Evolutionary conservation across 306 rosid genomes (phyloP).

Genomic region (Vigna mungo): DNA sequence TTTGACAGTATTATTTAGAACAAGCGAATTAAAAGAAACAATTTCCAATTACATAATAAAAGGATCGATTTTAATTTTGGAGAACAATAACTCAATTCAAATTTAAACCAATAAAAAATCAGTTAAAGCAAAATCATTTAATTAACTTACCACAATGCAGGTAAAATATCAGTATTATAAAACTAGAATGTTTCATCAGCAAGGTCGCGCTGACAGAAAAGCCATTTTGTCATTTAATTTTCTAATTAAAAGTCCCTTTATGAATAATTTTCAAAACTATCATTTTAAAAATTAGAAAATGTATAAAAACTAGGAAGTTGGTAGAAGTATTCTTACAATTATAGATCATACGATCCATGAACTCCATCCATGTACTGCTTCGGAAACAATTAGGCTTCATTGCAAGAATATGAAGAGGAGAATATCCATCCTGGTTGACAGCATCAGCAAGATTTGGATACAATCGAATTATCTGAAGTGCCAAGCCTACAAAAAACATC

Average conservation of each 20-base stretch:
- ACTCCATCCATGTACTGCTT: conserved; percentile 42
- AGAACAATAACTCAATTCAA: too few species aligned
- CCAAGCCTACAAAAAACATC: conserved; percentile 58
- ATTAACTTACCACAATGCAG: not conserved
- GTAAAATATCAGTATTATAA: not conserved
- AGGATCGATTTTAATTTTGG: too few species aligned
- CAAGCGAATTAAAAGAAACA: too few species aligned
- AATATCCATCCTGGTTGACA: conserved; percentile 30
- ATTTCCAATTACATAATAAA: too few species aligned
- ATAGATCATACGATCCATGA: conserved; percentile 32
- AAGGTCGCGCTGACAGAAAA: not conserved
- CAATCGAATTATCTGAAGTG: conserved; percentile 24
- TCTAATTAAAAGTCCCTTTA: too few species aligned
- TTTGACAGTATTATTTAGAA: too few species aligned
- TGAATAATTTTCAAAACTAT: not conserved
- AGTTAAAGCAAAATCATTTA: not conserved
- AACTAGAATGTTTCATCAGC: not conserved
- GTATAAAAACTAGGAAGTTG: too few species aligned
- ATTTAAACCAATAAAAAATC: too few species aligned
- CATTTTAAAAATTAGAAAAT: too few species aligned
- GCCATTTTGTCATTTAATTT: too few species aligned
- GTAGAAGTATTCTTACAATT: conserved; percentile 37
- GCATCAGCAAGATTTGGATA: conserved; percentile 28
- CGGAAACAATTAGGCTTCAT: conserved; percentile 41
- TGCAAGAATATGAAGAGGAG: conserved; percentile 50